phyloP scores from a whole-genome alignment of 208 protist genomes.

The Acanthamoeba lenticulata region DNA sequence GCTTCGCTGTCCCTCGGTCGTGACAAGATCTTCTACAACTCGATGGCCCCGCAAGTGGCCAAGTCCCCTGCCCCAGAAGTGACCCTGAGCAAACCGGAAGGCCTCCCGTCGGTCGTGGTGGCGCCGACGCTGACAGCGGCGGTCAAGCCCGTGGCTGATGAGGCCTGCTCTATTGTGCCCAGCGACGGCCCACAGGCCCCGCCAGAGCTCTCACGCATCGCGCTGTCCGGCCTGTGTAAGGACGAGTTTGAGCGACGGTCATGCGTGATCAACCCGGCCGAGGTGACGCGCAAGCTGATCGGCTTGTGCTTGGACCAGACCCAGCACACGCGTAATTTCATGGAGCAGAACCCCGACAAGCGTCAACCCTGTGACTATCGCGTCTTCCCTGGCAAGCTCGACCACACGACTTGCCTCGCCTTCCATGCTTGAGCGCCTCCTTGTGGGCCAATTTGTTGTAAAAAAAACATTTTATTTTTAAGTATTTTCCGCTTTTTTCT shows the following conservation, averaged over 20 bases:
- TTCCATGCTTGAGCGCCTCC: neutral
- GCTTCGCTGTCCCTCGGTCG: too few relatives aligned
- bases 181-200: neutral
- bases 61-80: too few relatives aligned
- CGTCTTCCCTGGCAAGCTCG: slow-evolving; percentile 47
- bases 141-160: neutral
- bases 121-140: too few relatives aligned
- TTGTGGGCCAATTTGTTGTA: neutral
- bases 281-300: slow-evolving; percentile 49
- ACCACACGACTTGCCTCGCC: slow-evolving; percentile 56
- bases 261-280: neutral
- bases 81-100: too few relatives aligned
- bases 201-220: neutral
- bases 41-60: too few relatives aligned
- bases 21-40: neutral
- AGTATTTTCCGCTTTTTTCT: neutral
- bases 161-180: neutral
- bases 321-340: slow-evolving; percentile 40
- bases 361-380: slow-evolving; percentile 30
- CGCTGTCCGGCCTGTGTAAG: neutral
- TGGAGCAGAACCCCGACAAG: slow-evolving; percentile 64
- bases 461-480: neutral
- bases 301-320: neutral
- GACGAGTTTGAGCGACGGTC: neutral
- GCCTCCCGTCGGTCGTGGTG: too few relatives aligned